Percentiles rank a stretch among this genome's conserved stretches.
phyloP scores from a whole-genome alignment of 2,329 filamentous ascomycete genomes.

The Aspergillus luchuensis region DNA sequence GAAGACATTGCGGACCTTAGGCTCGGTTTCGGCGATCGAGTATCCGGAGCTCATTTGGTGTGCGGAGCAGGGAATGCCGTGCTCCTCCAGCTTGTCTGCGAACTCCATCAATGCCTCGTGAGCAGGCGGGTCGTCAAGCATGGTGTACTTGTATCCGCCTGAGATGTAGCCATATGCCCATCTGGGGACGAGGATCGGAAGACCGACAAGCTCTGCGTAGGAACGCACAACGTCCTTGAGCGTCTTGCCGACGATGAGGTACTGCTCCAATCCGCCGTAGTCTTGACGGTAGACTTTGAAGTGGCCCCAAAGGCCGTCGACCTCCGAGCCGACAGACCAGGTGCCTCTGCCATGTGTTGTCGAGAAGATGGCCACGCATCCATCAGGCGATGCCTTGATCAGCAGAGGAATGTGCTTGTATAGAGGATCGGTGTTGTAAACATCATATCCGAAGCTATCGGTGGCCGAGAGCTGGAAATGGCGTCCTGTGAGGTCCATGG shows the following conservation, averaged over 20 bases:
- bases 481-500: constrained; percentile 70
- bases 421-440: constrained; percentile 69
- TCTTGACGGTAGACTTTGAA: constrained; percentile 76
- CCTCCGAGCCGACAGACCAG: constrained; percentile 69
- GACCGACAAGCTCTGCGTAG: constrained; percentile 69
- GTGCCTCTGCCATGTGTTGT: constrained; percentile 65
- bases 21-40: constrained; percentile 66
- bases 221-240: constrained; percentile 65
- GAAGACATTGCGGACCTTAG: constrained; percentile 71
- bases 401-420: constrained; percentile 76
- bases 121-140: constrained; percentile 58
- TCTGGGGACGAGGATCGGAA: constrained; percentile 67
- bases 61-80: constrained; percentile 70
- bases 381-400: constrained; percentile 66
- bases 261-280: constrained; percentile 71
- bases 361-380: constrained; percentile 69
- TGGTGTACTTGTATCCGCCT: constrained; percentile 65
- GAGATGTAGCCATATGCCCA: constrained; percentile 75
- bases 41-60: constrained; percentile 75
- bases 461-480: constrained; percentile 68
- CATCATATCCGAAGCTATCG: constrained; percentile 73
- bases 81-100: constrained; percentile 60
- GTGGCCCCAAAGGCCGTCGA: constrained; percentile 74
- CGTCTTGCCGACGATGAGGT: constrained; percentile 67
- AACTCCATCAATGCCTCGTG: constrained; percentile 62